Evolutionary conservation across 2,329 filamentous ascomycete species (phyloP).

Genomic region (Penicillium sp.): DNA sequence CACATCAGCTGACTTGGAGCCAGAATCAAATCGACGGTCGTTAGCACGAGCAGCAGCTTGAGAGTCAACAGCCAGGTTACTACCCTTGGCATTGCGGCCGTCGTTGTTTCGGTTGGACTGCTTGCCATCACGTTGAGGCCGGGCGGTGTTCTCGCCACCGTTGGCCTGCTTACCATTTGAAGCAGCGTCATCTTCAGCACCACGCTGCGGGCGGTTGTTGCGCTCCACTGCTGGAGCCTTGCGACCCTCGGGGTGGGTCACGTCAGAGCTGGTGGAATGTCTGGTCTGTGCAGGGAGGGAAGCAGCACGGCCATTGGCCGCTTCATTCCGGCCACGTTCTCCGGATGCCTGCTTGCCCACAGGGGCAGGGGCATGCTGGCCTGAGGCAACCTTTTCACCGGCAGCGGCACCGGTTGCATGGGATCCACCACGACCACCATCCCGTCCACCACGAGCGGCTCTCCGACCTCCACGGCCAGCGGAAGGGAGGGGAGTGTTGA

Average conservation of each 20-base stretch:
- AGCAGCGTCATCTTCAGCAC: slow-evolving; percentile 28
- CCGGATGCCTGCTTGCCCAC: slow-evolving; percentile 31
- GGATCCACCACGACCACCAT: slow-evolving; percentile 47
- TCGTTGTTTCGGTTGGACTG: slow-evolving; percentile 36
- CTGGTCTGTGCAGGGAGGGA: slow-evolving; percentile 41
- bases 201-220: slow-evolving; percentile 22
- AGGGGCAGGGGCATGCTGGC: slow-evolving; percentile 27
- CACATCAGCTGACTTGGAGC: slow-evolving; percentile 39
- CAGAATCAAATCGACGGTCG: slow-evolving; percentile 41
- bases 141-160: slow-evolving; percentile 30
- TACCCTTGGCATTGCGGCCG: slow-evolving; percentile 29
- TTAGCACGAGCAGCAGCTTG: slow-evolving; percentile 34
- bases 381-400: slow-evolving; percentile 35
- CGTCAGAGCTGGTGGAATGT: slow-evolving; percentile 38
- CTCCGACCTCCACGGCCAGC: slow-evolving; percentile 54
- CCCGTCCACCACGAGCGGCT: slow-evolving; percentile 56
- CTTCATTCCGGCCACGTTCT: slow-evolving; percentile 38
- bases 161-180: slow-evolving; percentile 30
- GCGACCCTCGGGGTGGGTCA: slow-evolving; percentile 30
- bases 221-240: slow-evolving; percentile 35
- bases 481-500: slow-evolving; percentile 71
- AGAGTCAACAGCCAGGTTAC: slow-evolving; percentile 32
- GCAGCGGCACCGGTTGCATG: slow-evolving; percentile 34
- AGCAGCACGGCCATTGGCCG: slow-evolving; percentile 37
- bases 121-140: slow-evolving; percentile 37